phyloP scores from a whole-genome alignment of 441 rosid species.

The Theobroma grandiflorum region DNA sequence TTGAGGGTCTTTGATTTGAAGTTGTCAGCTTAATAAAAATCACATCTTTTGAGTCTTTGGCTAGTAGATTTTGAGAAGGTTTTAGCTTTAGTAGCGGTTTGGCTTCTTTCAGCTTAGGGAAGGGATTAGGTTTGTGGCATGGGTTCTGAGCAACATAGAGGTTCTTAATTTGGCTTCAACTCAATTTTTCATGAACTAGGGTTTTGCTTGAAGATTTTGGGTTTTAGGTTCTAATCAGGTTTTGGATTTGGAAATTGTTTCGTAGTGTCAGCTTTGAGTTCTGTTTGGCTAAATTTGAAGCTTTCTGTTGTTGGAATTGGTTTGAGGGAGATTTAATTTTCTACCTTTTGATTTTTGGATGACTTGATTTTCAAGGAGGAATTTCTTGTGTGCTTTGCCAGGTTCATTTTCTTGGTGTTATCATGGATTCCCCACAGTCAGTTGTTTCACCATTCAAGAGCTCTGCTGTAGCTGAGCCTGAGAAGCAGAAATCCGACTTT shows the following conservation, averaged over 20 bases:
- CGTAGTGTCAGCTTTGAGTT: not conserved
- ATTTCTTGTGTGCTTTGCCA: slow-evolving; percentile 37
- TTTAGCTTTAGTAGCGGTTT: slow-evolving; percentile 6
- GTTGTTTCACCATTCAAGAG: slow-evolving; percentile 88
- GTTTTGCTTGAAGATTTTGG: not conserved
- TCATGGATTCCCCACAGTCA: slow-evolving; percentile 96
- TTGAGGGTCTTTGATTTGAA: not conserved
- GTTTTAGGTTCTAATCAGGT: slow-evolving; percentile 16
- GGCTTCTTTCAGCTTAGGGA: slow-evolving; percentile 20
- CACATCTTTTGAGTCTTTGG: not conserved
- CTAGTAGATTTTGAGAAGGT: not conserved
- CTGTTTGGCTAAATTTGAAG: slow-evolving; percentile 3
- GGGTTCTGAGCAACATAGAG: slow-evolving; percentile 14
- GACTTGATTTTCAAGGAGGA: slow-evolving; percentile 17
- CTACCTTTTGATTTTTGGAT: not conserved
- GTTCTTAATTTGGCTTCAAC: not conserved
- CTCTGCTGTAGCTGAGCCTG: slow-evolving; percentile 56
- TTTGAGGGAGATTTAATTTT: not conserved
- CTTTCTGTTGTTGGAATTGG: slow-evolving; percentile 18
- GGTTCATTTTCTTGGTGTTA: slow-evolving; percentile 35
- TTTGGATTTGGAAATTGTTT: slow-evolving; percentile 11
- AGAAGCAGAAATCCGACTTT: slow-evolving; percentile 55
- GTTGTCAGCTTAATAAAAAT: not conserved
- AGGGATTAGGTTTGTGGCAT: slow-evolving; percentile 15
- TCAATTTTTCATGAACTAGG: not conserved